Evolutionary conservation across 2,329 filamentous ascomycete genomes (phyloP).

Genomic region (Trichoderma sp.): DNA sequence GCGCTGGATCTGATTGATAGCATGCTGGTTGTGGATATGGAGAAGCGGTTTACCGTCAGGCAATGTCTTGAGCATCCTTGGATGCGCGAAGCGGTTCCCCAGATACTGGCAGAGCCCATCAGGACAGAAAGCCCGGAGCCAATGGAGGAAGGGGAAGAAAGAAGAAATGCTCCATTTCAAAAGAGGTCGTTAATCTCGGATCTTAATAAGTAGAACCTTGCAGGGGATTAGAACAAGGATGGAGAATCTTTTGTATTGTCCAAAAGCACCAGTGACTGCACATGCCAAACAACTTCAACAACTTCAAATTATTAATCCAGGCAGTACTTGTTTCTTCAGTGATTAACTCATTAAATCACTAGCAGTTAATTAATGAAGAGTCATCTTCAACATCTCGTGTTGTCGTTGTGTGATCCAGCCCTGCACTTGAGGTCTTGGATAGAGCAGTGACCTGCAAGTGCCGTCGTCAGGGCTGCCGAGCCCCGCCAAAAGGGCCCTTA

Average conservation of each 20-base stretch:
- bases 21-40: slow-evolving; percentile 87
- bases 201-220: not conserved
- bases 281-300: not conserved
- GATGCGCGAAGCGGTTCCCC: slow-evolving; percentile 33
- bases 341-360: too few relatives aligned
- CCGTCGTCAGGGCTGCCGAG: not conserved
- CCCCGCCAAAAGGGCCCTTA: not conserved
- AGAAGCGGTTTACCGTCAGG: slow-evolving; percentile 81
- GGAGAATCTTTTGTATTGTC: not conserved
- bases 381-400: not conserved
- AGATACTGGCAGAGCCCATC: not conserved
- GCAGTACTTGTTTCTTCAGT: not conserved
- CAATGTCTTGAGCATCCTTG: slow-evolving; percentile 90
- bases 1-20: slow-evolving; percentile 74
- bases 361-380: not conserved
- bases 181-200: not conserved
- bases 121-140: not conserved
- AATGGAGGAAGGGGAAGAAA: not conserved
- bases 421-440: not conserved
- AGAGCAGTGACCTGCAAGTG: not conserved
- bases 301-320: not conserved
- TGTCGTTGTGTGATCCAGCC: not conserved
- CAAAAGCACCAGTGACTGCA: not conserved
- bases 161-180: not conserved
- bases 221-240: not conserved